Evolutionary conservation across 305 asterid genomes (phyloP), one percentile per base, ranked within the genome.

Genomic region (Nicotiana rustica): DNA sequence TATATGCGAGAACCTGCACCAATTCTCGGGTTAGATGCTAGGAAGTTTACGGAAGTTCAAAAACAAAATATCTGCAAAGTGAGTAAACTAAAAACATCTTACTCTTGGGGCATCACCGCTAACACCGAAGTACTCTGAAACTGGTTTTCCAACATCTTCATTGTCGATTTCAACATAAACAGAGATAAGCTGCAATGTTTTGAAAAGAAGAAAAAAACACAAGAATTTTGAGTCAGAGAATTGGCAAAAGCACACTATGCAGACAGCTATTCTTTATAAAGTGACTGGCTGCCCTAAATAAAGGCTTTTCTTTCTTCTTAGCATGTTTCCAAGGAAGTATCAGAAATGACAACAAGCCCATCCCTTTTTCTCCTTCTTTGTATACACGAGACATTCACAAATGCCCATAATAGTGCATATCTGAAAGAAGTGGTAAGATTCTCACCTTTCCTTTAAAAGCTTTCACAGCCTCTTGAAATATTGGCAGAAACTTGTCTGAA

Each of bases 381-480:
- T 67, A 14, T 14, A n/a, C 19, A 31, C 6, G 61, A 71, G 38
- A 57, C 61, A 47, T 71, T 71, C 57, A 71, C 41, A 18, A 41
- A 41, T 2, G 55, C 78, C 77, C 79, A 71, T 19, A 71, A 13
- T 71, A 21, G 13, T 3, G 14, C 49, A 19, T 21, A 62, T 55
- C 19, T 38, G 12, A 12, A 5, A 66, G 68, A 18, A 71, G 77
- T 38, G 71, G 57, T 33, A 66, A 77, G 75, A 68, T 67, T 75
- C 69, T 89, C 89, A 95, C 99, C 97, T 93, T 92, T 82, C 99
- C 98, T 91, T 88, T 93, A 92, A 94, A 94, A 68, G 89, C 83
- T 85, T 92, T 94, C 78, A 94, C 97, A n/a, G 98, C 97, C 84
- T 94, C 99, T 82, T 75, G 90, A 88, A 96, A 94, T 68, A 78